Evolutionary conservation across 2,329 filamentous ascomycete species (phyloP).

Genomic region (Pseudocercospora musae): DNA sequence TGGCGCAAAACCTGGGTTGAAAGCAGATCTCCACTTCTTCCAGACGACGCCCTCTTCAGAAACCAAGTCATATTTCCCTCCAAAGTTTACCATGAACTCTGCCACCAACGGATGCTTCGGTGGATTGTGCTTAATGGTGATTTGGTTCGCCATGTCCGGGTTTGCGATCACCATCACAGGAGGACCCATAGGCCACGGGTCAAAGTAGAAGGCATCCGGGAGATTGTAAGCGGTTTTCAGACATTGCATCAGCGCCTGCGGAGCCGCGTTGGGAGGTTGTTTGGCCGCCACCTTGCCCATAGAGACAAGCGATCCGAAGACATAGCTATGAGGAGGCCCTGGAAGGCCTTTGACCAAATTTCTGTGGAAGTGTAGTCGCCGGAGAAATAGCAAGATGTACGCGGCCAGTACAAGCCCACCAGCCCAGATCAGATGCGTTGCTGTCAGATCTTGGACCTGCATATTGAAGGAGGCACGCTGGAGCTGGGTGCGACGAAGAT

Average conservation of each 20-base stretch:
- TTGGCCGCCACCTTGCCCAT: constrained; percentile 36
- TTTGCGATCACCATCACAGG: constrained; percentile 38
- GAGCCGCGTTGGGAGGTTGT: constrained; percentile 37
- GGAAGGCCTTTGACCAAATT: constrained; percentile 31
- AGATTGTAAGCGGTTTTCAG: constrained; percentile 39
- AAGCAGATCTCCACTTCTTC: constrained; percentile 45
- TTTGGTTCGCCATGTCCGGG: constrained; percentile 38
- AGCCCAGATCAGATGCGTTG: constrained; percentile 18
- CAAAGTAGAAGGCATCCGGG: constrained; percentile 42
- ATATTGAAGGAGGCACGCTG: neutral
- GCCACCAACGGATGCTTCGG: constrained; percentile 35
- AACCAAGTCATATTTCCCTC: constrained; percentile 37
- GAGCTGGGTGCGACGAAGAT: neutral
- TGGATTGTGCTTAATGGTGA: constrained; percentile 35
- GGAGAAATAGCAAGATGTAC: constrained; percentile 27
- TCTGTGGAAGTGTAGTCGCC: constrained; percentile 27
- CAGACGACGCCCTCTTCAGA: constrained; percentile 38
- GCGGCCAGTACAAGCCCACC: constrained; percentile 24
- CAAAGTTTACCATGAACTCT: constrained; percentile 36
- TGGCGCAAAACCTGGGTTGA: constrained; percentile 43
- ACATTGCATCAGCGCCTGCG: constrained; percentile 36
- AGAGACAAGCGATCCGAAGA: constrained; percentile 43
- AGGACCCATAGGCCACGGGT: constrained; percentile 43
- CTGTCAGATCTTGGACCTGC: neutral
- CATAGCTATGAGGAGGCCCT: constrained; percentile 40